A percentile compares a stretch with the other conserved stretches of the same genome.
Conservation (phyloP, 164 flowering plant genomes). For the Vitis labrusca region DNA sequence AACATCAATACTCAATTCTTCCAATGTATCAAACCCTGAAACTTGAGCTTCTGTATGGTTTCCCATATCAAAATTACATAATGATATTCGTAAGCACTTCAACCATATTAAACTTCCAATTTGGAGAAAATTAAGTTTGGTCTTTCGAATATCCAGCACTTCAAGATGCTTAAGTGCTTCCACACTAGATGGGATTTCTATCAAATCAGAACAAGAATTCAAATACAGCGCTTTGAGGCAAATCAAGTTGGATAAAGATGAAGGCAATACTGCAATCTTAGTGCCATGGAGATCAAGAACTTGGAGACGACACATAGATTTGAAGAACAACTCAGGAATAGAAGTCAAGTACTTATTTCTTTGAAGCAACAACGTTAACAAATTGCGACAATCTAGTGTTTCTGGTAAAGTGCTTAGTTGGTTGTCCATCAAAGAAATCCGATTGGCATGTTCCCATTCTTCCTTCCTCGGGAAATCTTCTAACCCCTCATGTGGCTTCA, state of each 20-base stretch:
- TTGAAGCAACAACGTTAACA: conserved; percentile 25
- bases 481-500: conserved; percentile 11
- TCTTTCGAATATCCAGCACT: conserved; percentile 12
- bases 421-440: conserved; percentile 23
- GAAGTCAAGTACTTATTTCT: conserved; percentile 1
- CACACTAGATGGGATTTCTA: neutral
- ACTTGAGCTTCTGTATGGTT: neutral
- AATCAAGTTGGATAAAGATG: conserved; percentile 14
- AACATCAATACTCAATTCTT: conserved; percentile 23
- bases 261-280: conserved; percentile 19
- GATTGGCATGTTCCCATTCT: conserved; percentile 11
- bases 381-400: conserved; percentile 9
- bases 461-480: neutral
- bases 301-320: conserved; percentile 18
- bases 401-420: conserved; percentile 14
- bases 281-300: conserved; percentile 21
- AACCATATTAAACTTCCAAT: neutral
- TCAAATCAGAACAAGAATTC: conserved; percentile 6
- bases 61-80: neutral
- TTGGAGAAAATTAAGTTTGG: neutral
- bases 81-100: conserved; percentile 19
- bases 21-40: conserved; percentile 7
- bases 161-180: neutral
- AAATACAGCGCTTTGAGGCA: conserved; percentile 25
- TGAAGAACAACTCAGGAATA: conserved; percentile 22